Percentiles rank a stretch among this genome's conserved stretches.
These are phyloP conservation scores for Colletotrichum sojae DNA, from an alignment of 2,329 filamentous ascomycete genomes.

Conservation along the genomic window DNA sequence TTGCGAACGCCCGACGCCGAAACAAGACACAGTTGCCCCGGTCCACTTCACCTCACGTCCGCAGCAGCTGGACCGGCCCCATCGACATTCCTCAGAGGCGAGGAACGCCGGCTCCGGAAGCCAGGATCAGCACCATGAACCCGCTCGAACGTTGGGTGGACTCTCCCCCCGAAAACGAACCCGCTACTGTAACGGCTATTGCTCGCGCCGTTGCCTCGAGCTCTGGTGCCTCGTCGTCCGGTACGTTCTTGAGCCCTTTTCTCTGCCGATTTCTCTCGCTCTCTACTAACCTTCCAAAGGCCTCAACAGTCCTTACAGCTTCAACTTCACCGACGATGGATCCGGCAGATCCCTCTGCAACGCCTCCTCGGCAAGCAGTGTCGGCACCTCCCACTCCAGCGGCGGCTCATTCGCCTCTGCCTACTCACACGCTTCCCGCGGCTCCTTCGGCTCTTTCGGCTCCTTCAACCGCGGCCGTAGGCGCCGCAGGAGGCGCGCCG, in stretches of 20 bases:
- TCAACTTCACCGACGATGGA: slow-evolving; percentile 73
- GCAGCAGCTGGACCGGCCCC: slow-evolving; percentile 70
- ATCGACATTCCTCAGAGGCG: slow-evolving; percentile 80
- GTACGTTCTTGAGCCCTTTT: slow-evolving; percentile 1
- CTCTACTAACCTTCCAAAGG: slow-evolving; percentile 52
- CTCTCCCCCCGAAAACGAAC: slow-evolving; percentile 73
- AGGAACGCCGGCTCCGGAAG: slow-evolving; percentile 67
- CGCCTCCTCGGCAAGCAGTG: slow-evolving; percentile 71
- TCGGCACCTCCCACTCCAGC: slow-evolving; percentile 73
- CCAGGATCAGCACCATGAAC: slow-evolving; percentile 60
- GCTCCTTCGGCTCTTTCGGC: slow-evolving; percentile 67
- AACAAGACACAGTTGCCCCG: slow-evolving; percentile 81
- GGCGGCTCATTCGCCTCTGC: slow-evolving; percentile 71
- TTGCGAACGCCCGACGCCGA: slow-evolving; percentile 88
- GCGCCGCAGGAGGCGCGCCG: slow-evolving; percentile 64
- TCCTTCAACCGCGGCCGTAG: slow-evolving; percentile 62
- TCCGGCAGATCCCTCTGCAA: slow-evolving; percentile 71
- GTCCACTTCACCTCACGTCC: slow-evolving; percentile 78
- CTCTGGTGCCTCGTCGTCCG: slow-evolving; percentile 57
- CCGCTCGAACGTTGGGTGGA: slow-evolving; percentile 72
- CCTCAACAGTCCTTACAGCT: slow-evolving; percentile 69
- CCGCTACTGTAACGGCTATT: slow-evolving; percentile 71
- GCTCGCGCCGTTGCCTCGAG: slow-evolving; percentile 69
- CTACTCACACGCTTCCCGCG: slow-evolving; percentile 70
- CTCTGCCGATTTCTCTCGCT: background rate